Evolutionary conservation across 2,329 filamentous ascomycete species (phyloP), one percentile per base, ranked within the genome.

Genomic region (Trichoderma citrinoviride): DNA sequence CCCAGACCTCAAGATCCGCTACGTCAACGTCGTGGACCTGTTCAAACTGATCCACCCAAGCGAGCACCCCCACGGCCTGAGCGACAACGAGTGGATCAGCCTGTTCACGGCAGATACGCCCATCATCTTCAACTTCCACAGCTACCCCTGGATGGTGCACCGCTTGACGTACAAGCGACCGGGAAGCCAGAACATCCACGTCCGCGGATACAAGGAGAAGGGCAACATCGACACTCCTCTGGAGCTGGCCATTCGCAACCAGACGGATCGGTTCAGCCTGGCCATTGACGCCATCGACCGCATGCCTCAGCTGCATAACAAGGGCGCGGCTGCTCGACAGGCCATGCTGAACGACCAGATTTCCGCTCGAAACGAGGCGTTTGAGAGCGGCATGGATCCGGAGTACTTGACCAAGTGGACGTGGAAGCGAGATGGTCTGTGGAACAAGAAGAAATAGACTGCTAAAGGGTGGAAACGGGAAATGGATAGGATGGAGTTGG

Each of bases 121-220:
- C 23, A 81, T 92, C 73, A 87, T 93, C 73, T 93, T 93, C 82
- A 93, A 92, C 80, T 93, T 93, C 85, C 90, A 93, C 79, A 89
- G 86, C 37, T 93, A 93, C 78, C 90, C 90, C 8, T 93, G 88
- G 89, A 81, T 93, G 71, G 85, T 93, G 58, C 90, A 93, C 78
- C 83, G 90, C 57, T 77, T 93, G 70, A 90, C 89, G 0, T 93
- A 92, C 79, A 89, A 90, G 78, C 86, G 90, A 1, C 87, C 87
- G 1, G 90, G 89, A 5, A 85, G 83, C 74, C 74, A 81, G 52
- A 87, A 90, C 76, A 76, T 93, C 67, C 87, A 91, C 71, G 90
- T 93, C n/a, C 82, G 87, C 37, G 90, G 90, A 1, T 93, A 93
- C 80, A 87, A 85, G 72, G 90, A 93, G 80, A 93, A 93, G 83